Base-by-base conservation (phyloP, 2,329 filamentous ascomycete species). In the Fusarium mundagurra region DNA sequence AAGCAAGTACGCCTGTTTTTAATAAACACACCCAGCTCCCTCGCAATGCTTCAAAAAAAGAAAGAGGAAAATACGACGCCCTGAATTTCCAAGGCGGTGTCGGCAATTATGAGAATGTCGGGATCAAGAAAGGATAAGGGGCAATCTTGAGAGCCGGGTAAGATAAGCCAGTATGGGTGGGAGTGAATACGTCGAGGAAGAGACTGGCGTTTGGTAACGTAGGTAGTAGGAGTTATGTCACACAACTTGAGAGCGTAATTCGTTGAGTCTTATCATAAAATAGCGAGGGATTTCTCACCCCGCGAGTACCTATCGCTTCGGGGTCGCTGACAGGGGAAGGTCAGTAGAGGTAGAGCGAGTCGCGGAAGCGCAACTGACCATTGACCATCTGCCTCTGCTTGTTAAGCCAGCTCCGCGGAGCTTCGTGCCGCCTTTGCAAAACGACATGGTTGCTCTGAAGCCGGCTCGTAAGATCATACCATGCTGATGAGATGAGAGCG, bases 391-490 rank as follows among this genome's bases (percentile, higher is more conserved):
- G 89, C 80, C 94, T 89, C 87, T 96, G 94, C 86, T 93, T 95
- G 79, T 93, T 93, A 77, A 97, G 84, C 93, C 93, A 97, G 83
- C 93, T 95, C 83, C 91, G 92, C 20, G 93, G 92, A 76, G 89
- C 89, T 77, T 96, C 93, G 76, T 90, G 90, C 76, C 93, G 88
- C 74, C 94, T 86, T 80, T 95, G 92, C 71, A 97, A 84, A 62
- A 94, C 90, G 47, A 96, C 92, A 71, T 93, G 93, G 81, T 95
- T 96, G 84, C 93, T 95, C 83, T 96, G 94, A 76, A 97, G 83
- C 59, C 94, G 88, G 80, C 88, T 92, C 33, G 92, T 91, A 78
- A 96, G 88, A 82, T 96, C 93, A 83, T 95, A 95, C 93, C 93
- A 97, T 5, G 94, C 94, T n/a, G 91, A 93, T 33, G 92, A 87